These are phyloP conservation scores for Helianthus annuus DNA, from an alignment of 129 eudicot genomes.

Conservation along the genomic window DNA sequence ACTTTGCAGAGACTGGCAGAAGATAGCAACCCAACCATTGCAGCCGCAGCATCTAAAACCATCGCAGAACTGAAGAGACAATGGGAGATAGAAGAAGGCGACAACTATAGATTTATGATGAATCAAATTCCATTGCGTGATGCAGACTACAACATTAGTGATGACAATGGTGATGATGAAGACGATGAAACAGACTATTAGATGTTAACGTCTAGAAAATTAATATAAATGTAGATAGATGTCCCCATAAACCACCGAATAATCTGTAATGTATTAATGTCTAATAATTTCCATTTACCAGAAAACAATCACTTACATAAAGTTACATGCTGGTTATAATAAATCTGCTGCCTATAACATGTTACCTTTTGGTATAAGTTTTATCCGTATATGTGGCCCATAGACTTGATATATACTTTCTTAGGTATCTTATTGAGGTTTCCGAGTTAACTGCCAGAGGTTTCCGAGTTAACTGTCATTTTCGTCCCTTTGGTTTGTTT, in stretches of 20 bases:
- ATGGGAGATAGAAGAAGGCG: conserved; percentile 97
- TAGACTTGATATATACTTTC: no score
- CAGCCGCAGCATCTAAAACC: conserved; percentile 87
- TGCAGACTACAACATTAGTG: conserved; percentile 28
- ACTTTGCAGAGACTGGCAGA: conserved; percentile 85
- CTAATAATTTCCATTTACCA: conserved; percentile 14
- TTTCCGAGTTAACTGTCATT: no score
- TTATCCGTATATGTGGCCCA: no score
- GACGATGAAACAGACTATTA: conserved; percentile 25
- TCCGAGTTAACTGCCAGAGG: no score
- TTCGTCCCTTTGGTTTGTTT: no score
- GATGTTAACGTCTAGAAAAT: conserved; percentile 20
- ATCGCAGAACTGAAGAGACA: conserved; percentile 85
- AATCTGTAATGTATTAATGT: conserved; percentile 18
- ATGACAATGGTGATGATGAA: conserved; percentile 9
- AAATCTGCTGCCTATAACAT: no score
- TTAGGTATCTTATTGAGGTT: no score
- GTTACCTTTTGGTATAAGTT: no score
- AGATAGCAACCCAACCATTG: conserved; percentile 90
- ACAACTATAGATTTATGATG: conserved; percentile 87
- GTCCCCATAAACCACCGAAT: conserved; percentile 19
- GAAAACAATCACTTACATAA: no score
- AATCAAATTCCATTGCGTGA: conserved; percentile 42
- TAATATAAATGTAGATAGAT: conserved; percentile 40
- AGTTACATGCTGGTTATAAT: no score